Evolutionary conservation across 1,284 basidiomycete genomes (phyloP).

Genomic region (Sporisorium graminicola): DNA sequence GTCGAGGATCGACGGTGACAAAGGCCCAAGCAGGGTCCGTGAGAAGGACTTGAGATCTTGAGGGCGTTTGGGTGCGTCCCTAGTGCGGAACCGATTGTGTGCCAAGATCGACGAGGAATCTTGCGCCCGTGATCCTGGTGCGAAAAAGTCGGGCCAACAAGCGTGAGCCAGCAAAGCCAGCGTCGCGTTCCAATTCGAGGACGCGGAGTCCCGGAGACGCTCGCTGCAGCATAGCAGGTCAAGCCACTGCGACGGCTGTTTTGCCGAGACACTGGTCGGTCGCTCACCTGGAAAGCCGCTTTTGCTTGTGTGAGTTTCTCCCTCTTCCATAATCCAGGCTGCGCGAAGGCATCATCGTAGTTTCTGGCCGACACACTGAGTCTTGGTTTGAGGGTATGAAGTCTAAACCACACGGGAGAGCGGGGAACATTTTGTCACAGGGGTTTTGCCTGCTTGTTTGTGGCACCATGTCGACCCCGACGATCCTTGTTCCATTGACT

Average conservation of each 20-base stretch:
- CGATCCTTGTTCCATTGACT: too few relatives aligned
- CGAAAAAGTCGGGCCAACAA: not conserved
- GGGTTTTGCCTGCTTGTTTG: not conserved
- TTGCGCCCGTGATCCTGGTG: too few relatives aligned
- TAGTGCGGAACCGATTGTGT: too few relatives aligned
- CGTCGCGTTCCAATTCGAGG: not conserved
- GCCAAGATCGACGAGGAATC: too few relatives aligned
- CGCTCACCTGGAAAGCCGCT: not conserved
- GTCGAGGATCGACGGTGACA: too few relatives aligned
- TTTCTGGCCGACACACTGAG: not conserved
- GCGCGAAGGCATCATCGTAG: slow-evolving; percentile 13
- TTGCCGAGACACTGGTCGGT: slow-evolving; percentile 1
- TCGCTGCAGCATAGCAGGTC: not conserved
- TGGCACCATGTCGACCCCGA: not conserved
- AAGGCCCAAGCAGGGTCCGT: too few relatives aligned
- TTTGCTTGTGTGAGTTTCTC: too few relatives aligned
- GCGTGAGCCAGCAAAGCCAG: not conserved
- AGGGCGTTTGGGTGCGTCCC: too few relatives aligned
- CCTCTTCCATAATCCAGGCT: not conserved
- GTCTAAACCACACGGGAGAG: not conserved
- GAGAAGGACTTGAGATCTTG: too few relatives aligned
- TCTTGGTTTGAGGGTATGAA: slow-evolving; percentile 4
- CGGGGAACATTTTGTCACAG: slow-evolving; percentile 1
- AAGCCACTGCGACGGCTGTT: not conserved
- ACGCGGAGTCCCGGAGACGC: slow-evolving; percentile 14